Conservation (phyloP, 148 eudicot genomes). For the Fagopyrum tataricum region DNA sequence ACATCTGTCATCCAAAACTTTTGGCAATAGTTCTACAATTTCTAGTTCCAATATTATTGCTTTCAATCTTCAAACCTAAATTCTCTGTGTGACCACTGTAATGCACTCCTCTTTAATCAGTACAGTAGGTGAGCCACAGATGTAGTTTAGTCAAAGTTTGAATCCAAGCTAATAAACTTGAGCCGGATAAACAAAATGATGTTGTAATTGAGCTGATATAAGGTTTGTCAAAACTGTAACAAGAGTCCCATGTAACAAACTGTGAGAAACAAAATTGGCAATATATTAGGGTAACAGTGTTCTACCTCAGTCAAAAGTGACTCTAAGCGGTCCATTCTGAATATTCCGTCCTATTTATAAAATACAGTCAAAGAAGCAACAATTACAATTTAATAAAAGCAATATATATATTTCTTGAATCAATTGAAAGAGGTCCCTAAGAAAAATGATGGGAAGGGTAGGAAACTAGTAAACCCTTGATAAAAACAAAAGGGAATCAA, state of each 20-base stretch:
- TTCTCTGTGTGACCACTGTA: background rate
- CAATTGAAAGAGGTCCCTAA: slow-evolving; percentile 12
- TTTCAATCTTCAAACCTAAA: background rate
- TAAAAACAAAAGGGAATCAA: background rate
- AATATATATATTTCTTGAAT: background rate
- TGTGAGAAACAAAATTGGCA: background rate
- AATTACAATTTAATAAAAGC: background rate
- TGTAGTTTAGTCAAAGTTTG: background rate
- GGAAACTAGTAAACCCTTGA: background rate
- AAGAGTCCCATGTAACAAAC: background rate
- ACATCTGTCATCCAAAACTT: background rate
- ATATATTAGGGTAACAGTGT: slow-evolving; percentile 13
- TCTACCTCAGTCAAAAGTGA: slow-evolving; percentile 74
- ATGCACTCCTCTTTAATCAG: background rate
- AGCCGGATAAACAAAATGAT: background rate
- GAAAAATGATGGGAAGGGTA: slow-evolving; percentile 2
- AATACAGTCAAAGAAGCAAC: slow-evolving; percentile 5
- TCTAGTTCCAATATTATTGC: background rate
- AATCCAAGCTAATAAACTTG: background rate
- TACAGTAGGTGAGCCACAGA: background rate
- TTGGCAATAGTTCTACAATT: background rate
- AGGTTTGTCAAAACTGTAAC: background rate
- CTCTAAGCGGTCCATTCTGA: slow-evolving; percentile 83
- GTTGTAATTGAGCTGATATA: background rate
- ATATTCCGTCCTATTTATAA: slow-evolving; percentile 60